Percentiles rank a stretch among this genome's conserved stretches.
Evolutionary conservation across 2,329 filamentous ascomycete species (phyloP).

Genomic region (Beauveria sp.): DNA sequence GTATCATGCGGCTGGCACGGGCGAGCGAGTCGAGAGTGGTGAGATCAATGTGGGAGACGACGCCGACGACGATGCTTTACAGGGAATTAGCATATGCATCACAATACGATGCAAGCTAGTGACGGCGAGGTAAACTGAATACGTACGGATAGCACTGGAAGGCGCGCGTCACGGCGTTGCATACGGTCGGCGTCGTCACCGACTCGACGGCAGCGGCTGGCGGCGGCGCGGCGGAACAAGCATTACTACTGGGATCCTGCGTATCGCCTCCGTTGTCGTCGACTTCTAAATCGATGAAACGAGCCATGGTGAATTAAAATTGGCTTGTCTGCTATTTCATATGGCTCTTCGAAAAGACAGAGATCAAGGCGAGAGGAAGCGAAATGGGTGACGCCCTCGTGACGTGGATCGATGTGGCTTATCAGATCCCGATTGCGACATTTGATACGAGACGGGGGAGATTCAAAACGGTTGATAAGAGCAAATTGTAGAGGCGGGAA

Average conservation of each 20-base stretch:
- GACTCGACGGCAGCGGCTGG: background rate
- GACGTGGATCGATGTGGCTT: background rate
- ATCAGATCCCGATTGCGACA: background rate
- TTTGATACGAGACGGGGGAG: no score
- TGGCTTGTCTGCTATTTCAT: background rate
- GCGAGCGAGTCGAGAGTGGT: slow-evolving; percentile 81
- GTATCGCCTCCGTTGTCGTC: slow-evolving; percentile 12
- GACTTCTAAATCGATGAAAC: slow-evolving; percentile 18
- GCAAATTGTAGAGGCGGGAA: no score
- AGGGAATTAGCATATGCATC: background rate
- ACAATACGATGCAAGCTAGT: background rate
- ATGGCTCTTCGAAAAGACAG: background rate
- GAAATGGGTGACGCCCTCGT: slow-evolving; percentile 3
- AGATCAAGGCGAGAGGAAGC: background rate
- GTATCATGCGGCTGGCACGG: slow-evolving; percentile 72
- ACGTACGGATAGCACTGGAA: slow-evolving; percentile 31
- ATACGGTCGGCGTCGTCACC: slow-evolving; percentile 10
- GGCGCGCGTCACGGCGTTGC: slow-evolving; percentile 21
- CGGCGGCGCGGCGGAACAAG: slow-evolving; percentile 1
- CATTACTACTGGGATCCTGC: slow-evolving; percentile 7
- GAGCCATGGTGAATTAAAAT: slow-evolving; percentile 11
- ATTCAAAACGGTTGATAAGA: no score
- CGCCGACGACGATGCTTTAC: slow-evolving; percentile 54
- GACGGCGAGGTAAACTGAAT: background rate
- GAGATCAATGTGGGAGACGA: slow-evolving; percentile 73